Evolutionary conservation across 2,329 filamentous ascomycete genomes (phyloP).

Genomic region (Shiraia sp.): DNA sequence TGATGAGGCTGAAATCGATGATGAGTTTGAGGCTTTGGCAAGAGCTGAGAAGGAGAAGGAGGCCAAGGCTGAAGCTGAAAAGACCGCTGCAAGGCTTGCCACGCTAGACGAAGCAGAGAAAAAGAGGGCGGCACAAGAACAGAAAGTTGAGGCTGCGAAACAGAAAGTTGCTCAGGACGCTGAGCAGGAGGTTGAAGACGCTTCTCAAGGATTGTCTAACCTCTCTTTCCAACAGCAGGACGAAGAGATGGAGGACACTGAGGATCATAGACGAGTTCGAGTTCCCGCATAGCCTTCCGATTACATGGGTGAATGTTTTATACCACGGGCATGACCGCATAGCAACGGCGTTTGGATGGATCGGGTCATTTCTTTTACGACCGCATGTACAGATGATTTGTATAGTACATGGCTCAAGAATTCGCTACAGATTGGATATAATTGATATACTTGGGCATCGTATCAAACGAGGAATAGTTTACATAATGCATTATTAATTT

Average conservation of each 20-base stretch:
- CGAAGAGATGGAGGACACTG: conserved; percentile 43
- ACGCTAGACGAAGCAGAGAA: conserved; percentile 35
- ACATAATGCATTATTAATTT: too few relatives aligned
- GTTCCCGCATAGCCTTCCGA: conserved; percentile 13
- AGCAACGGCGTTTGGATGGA: conserved; percentile 21
- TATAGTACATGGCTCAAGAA: not conserved
- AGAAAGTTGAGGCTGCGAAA: conserved; percentile 56
- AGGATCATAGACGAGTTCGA: conserved; percentile 22
- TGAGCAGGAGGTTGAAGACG: conserved; percentile 16
- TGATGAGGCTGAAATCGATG: conserved; percentile 83
- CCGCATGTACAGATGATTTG: not conserved
- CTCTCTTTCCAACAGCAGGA: conserved; percentile 22
- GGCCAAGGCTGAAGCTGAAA: conserved; percentile 63
- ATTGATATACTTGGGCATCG: too few relatives aligned
- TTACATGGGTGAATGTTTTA: not conserved
- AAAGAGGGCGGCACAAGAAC: conserved; percentile 38
- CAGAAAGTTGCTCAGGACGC: conserved; percentile 36
- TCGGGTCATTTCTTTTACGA: not conserved
- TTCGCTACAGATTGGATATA: too few relatives aligned
- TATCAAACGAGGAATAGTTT: too few relatives aligned
- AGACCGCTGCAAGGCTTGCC: conserved; percentile 54
- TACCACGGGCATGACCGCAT: conserved; percentile 13
- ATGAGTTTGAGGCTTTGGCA: conserved; percentile 81
- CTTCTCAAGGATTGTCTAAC: conserved; percentile 18
- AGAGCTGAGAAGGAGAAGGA: conserved; percentile 74